phyloP scores from a whole-genome alignment of 805 yeast species.

The Tetrapisispora nanseiensis region DNA sequence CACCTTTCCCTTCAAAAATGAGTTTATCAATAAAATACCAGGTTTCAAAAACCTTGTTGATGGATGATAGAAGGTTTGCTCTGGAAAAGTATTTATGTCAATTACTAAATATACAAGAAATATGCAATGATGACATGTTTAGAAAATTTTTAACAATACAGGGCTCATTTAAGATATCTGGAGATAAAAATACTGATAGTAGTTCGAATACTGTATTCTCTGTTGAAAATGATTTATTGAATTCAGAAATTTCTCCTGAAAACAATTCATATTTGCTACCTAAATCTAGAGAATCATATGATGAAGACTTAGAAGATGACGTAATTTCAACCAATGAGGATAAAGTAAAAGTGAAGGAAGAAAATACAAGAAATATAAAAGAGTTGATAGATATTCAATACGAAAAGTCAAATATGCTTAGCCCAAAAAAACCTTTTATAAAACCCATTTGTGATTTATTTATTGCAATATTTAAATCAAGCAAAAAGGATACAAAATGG shows the following conservation, averaged over 20 bases:
- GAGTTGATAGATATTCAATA: background rate
- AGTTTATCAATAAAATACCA: conserved; percentile 67
- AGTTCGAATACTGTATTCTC: too few relatives aligned
- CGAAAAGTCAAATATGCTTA: background rate
- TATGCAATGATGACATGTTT: conserved; percentile 65
- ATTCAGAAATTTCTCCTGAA: too few relatives aligned
- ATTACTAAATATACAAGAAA: conserved; percentile 51
- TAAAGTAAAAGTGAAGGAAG: background rate
- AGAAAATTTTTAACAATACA: conserved; percentile 57
- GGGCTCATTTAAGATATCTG: background rate
- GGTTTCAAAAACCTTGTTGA: conserved; percentile 38
- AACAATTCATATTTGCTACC: too few relatives aligned
- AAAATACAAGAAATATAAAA: background rate
- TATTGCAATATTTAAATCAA: conserved; percentile 57
- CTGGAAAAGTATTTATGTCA: conserved; percentile 54
- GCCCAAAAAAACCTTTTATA: conserved; percentile 42
- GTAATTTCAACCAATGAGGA: too few relatives aligned
- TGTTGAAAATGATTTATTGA: too few relatives aligned
- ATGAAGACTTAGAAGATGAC: too few relatives aligned
- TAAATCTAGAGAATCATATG: too few relatives aligned
- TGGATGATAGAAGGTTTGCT: conserved; percentile 52
- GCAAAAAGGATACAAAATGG: conserved; percentile 56
- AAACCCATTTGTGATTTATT: conserved; percentile 75
- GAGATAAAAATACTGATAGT: background rate
- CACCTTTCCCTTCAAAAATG: conserved; percentile 36